These are phyloP conservation scores for Flaveria trinervia DNA, from an alignment of 129 eudicot genomes.

Conservation along the genomic window DNA sequence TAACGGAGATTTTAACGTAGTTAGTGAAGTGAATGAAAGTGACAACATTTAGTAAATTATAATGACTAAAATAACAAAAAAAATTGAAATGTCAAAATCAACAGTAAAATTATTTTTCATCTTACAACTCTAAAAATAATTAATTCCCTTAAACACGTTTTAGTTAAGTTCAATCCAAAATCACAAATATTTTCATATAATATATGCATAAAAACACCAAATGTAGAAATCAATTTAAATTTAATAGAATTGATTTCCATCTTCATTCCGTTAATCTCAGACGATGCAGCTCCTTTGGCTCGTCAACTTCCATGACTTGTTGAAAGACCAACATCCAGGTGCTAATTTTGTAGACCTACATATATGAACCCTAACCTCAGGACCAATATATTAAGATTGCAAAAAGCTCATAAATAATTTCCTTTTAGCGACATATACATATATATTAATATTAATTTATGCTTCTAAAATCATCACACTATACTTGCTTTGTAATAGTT, in stretches of 20 bases:
- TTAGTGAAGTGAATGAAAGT: no score
- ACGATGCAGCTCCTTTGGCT: constrained; percentile 27
- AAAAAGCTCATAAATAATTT: no score
- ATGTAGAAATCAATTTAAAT: not conserved
- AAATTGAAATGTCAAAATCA: no score
- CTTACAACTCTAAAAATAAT: not conserved
- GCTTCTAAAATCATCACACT: no score
- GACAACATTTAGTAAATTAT: no score
- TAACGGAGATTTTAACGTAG: no score
- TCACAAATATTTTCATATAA: not conserved
- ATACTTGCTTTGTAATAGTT: no score
- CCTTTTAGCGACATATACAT: no score
- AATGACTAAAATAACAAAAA: no score
- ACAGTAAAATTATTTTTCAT: not conserved
- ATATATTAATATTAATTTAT: no score
- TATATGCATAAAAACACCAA: not conserved
- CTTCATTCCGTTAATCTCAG: not conserved
- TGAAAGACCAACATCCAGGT: constrained; percentile 34
- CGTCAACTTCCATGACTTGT: constrained; percentile 24
- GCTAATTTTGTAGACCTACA: constrained; percentile 22
- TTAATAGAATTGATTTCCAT: not conserved
- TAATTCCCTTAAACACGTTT: not conserved
- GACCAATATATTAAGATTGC: not conserved
- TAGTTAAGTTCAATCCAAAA: not conserved
- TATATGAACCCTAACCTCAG: not conserved